A percentile compares a stretch with the other conserved stretches of the same genome.
Evolutionary conservation across 495 filamentous ascomycete species (phyloP).

Genomic region (Talaromyces stipitatus): DNA sequence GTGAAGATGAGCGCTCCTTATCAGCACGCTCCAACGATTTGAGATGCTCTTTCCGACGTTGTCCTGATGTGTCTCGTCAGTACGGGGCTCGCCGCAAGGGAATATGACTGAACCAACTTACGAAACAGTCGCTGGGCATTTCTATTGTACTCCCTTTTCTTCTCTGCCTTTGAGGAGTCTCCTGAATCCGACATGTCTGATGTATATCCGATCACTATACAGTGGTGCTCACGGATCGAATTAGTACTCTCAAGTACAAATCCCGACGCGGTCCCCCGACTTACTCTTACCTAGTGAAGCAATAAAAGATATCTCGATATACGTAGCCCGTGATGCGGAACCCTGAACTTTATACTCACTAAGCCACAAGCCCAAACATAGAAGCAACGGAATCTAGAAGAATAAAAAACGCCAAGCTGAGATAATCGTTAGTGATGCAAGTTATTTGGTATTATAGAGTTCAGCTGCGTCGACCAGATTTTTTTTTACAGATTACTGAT

Average conservation of each 20-base stretch:
- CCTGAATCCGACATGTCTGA: conserved; percentile 9
- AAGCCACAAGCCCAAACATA: background rate
- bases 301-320: background rate
- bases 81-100: background rate
- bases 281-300: background rate
- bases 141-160: conserved; percentile 14
- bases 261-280: background rate
- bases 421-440: no score
- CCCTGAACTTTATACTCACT: no score
- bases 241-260: background rate
- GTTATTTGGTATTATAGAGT: no score
- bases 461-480: background rate
- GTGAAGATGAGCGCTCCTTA: conserved; percentile 22
- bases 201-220: background rate
- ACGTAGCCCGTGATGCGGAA: background rate
- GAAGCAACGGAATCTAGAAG: background rate
- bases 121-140: conserved; percentile 13
- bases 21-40: conserved; percentile 27
- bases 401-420: no score
- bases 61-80: conserved; percentile 11
- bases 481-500: background rate
- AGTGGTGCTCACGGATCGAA: background rate
- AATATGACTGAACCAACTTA: conserved; percentile 1
- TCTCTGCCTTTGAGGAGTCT: conserved; percentile 9
- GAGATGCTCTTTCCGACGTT: conserved; percentile 28